Percentiles rank a stretch among this genome's conserved stretches.
Conservation (phyloP, 345 rosid genomes). For the Populus ilicifolia region DNA sequence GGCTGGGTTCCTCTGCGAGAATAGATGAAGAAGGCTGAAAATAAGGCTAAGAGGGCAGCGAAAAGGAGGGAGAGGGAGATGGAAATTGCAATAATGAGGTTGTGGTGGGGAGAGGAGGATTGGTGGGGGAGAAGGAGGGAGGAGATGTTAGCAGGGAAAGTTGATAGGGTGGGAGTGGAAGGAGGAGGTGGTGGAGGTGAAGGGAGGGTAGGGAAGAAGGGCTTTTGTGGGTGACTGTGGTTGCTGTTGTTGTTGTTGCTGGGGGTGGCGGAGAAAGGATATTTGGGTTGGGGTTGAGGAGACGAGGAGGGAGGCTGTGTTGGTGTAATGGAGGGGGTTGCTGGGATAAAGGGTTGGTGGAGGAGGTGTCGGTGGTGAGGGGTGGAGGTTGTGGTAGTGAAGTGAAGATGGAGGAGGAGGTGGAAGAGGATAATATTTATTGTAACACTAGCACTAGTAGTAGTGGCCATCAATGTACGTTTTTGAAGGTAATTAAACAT, state of each 20-base stretch:
- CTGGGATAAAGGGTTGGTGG: constrained; percentile 25
- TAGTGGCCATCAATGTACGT: not conserved
- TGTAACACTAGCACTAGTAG: not conserved
- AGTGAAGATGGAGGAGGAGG: not conserved
- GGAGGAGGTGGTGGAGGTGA: constrained; percentile 37
- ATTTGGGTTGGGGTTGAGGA: constrained; percentile 19
- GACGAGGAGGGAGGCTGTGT: constrained; percentile 7
- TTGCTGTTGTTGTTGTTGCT: not conserved
- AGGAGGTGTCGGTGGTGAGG: constrained; percentile 17
- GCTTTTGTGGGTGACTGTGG: constrained; percentile 4
- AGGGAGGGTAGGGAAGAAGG: constrained; percentile 14
- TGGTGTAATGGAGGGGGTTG: constrained; percentile 7
- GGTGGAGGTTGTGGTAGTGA: not conserved
- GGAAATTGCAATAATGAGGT: constrained; percentile 36
- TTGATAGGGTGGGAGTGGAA: constrained; percentile 36
- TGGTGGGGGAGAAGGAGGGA: constrained; percentile 62
- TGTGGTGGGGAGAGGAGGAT: constrained; percentile 16
- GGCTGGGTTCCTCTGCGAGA: constrained; percentile 33
- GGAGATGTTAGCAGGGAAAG: constrained; percentile 93
- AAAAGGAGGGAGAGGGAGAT: constrained; percentile 53
- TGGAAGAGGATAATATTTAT: not conserved
- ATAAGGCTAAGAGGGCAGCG: constrained; percentile 43
- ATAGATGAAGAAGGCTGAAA: constrained; percentile 40
- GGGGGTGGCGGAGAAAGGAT: constrained; percentile 17
- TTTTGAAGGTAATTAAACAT: not conserved